Percentiles rank a stretch among this genome's conserved stretches.
Conservation (phyloP, 805 yeast species). For the Wickerhamomyces kurtzmanii region DNA sequence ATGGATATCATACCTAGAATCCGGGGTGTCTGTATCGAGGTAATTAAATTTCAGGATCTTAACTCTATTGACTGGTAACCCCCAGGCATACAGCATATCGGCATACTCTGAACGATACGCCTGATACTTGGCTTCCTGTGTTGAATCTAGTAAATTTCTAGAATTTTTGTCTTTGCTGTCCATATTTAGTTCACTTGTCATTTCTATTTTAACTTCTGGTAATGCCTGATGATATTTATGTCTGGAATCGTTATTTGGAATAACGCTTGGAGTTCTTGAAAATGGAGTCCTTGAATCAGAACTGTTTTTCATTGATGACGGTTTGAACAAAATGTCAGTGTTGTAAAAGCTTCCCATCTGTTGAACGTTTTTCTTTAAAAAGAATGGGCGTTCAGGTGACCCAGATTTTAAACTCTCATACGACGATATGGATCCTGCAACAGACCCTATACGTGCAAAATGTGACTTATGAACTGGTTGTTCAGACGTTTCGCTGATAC, state of each 20-base stretch:
- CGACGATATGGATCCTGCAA: no score
- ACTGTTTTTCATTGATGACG: no score
- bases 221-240: not conserved
- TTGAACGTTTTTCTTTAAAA: no score
- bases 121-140: conserved; percentile 16
- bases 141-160: conserved; percentile 14
- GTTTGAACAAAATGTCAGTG: no score
- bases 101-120: conserved; percentile 65
- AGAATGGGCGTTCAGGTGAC: no score
- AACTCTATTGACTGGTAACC: conserved; percentile 67
- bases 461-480: no score
- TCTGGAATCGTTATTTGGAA: conserved; percentile 6
- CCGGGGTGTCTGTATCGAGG: conserved; percentile 7
- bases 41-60: conserved; percentile 69
- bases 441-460: no score
- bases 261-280: conserved; percentile 17
- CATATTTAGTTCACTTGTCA: no score
- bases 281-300: conserved; percentile 11
- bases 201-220: conserved; percentile 10
- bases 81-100: conserved; percentile 72
- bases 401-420: no score
- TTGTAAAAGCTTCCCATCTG: no score
- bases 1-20: conserved; percentile 22
- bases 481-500: no score
- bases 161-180: no score